phyloP scores from a whole-genome alignment of 441 rosid species.

The Jatropha multifida region DNA sequence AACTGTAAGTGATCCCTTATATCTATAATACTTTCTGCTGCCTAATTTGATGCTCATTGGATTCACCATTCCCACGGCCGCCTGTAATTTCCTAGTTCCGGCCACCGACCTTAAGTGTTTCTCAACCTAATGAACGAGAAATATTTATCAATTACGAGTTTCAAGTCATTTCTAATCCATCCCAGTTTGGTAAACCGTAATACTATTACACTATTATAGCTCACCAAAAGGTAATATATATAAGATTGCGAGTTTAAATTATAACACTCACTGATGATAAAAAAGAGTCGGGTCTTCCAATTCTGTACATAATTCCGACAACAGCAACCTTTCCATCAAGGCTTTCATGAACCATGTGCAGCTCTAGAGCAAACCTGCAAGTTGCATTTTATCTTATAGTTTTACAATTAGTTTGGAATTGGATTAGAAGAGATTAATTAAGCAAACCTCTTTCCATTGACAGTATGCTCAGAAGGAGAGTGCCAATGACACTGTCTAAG shows the following conservation, averaged over 20 bases:
- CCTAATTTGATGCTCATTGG: slow-evolving; percentile 46
- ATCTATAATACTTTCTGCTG: slow-evolving; percentile 60
- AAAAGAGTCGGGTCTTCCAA: slow-evolving; percentile 67
- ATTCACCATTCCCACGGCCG: slow-evolving; percentile 37
- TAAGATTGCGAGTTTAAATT: too few species aligned
- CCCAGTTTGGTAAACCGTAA: too few species aligned
- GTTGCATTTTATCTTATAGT: too few species aligned
- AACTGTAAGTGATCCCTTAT: slow-evolving; percentile 72
- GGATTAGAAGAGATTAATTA: neutral
- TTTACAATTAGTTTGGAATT: neutral
- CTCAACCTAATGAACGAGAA: slow-evolving; percentile 33
- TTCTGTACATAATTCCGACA: slow-evolving; percentile 56
- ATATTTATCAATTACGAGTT: too few species aligned
- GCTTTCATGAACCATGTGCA: slow-evolving; percentile 69
- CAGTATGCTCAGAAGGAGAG: slow-evolving; percentile 73
- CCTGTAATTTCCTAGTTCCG: slow-evolving; percentile 32
- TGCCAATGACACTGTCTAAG: slow-evolving; percentile 79
- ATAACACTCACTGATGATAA: slow-evolving; percentile 40
- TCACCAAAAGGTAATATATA: too few species aligned
- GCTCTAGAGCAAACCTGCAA: slow-evolving; percentile 56
- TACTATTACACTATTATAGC: too few species aligned
- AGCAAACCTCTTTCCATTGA: slow-evolving; percentile 55
- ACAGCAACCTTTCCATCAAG: slow-evolving; percentile 55
- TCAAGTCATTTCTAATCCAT: too few species aligned
- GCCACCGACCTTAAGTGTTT: slow-evolving; percentile 36